Conservation (phyloP, 345 rosid species). For the Salix brachista region DNA sequence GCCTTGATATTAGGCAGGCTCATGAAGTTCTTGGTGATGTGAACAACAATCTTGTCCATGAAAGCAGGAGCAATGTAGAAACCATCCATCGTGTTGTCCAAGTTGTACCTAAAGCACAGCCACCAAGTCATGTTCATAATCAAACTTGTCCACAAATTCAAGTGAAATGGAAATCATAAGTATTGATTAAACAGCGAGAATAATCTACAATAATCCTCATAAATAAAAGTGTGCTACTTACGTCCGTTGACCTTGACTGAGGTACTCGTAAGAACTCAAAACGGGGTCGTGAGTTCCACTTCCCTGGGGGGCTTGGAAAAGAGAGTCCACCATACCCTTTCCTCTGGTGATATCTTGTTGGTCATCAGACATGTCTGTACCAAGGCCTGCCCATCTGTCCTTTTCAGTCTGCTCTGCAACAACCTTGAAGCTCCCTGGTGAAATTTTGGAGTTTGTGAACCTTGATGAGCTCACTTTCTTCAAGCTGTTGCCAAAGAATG, state of each 20-base stretch:
- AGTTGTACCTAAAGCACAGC: slow-evolving; percentile 44
- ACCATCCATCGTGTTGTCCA: slow-evolving; percentile 84
- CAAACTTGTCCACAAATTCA: neutral
- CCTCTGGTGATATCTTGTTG: slow-evolving; percentile 97
- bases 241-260: slow-evolving; percentile 75
- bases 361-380: slow-evolving; percentile 66
- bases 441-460: slow-evolving; percentile 26
- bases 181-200: neutral
- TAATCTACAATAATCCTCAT: neutral
- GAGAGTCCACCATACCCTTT: slow-evolving; percentile 81
- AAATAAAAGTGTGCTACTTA: slow-evolving; percentile 30
- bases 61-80: slow-evolving; percentile 92
- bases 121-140: neutral
- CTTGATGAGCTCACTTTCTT: slow-evolving; percentile 59
- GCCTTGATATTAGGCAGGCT: slow-evolving; percentile 88
- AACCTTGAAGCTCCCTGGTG: slow-evolving; percentile 50
- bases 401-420: slow-evolving; percentile 38
- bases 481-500: slow-evolving; percentile 64
- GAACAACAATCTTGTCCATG: slow-evolving; percentile 98
- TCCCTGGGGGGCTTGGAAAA: slow-evolving; percentile 84
- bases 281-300: slow-evolving; percentile 81
- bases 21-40: slow-evolving; percentile 96
- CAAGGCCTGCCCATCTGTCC: slow-evolving; percentile 84
- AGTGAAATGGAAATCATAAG: neutral
- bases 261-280: slow-evolving; percentile 75